Evolutionary conservation across 2,329 filamentous ascomycete genomes (phyloP).

Genomic region (Fusarium sp.): DNA sequence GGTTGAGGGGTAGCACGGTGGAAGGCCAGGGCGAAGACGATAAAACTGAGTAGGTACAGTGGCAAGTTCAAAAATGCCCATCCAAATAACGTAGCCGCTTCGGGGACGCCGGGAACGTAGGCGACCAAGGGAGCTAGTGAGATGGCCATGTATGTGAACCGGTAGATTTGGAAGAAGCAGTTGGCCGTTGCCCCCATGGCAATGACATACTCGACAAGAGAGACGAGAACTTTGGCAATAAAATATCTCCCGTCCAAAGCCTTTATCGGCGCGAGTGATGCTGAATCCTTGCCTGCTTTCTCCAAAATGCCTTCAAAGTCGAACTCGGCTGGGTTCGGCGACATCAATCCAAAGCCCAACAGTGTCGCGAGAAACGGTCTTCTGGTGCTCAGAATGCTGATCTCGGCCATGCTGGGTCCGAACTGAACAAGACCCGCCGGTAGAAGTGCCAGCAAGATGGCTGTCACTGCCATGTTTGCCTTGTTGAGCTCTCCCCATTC

Average conservation of each 20-base stretch:
- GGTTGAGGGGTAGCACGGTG: neutral
- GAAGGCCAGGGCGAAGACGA: slow-evolving; percentile 21
- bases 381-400: slow-evolving; percentile 18
- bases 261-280: neutral
- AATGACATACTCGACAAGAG: slow-evolving; percentile 18
- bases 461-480: slow-evolving; percentile 25
- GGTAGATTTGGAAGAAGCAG: slow-evolving; percentile 20
- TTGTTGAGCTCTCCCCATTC: slow-evolving; percentile 15
- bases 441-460: slow-evolving; percentile 23
- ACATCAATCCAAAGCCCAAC: slow-evolving; percentile 25
- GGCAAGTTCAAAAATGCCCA: slow-evolving; percentile 24
- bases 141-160: slow-evolving; percentile 19
- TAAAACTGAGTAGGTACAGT: slow-evolving; percentile 22
- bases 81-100: slow-evolving; percentile 26
- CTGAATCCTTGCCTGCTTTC: slow-evolving; percentile 4
- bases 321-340: slow-evolving; percentile 24
- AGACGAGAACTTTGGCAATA: slow-evolving; percentile 14
- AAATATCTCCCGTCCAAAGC: slow-evolving; percentile 2
- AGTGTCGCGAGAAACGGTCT: slow-evolving; percentile 19
- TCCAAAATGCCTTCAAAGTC: slow-evolving; percentile 15
- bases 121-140: slow-evolving; percentile 17
- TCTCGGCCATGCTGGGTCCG: slow-evolving; percentile 27
- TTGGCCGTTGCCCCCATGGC: slow-evolving; percentile 13
- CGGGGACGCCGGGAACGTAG: slow-evolving; percentile 13
- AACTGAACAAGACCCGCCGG: slow-evolving; percentile 23